A percentile compares a stretch with the other conserved stretches of the same genome.
Evolutionary conservation across 2,329 filamentous ascomycete genomes (phyloP).

Genomic region (Calcarisporium arbuscula): DNA sequence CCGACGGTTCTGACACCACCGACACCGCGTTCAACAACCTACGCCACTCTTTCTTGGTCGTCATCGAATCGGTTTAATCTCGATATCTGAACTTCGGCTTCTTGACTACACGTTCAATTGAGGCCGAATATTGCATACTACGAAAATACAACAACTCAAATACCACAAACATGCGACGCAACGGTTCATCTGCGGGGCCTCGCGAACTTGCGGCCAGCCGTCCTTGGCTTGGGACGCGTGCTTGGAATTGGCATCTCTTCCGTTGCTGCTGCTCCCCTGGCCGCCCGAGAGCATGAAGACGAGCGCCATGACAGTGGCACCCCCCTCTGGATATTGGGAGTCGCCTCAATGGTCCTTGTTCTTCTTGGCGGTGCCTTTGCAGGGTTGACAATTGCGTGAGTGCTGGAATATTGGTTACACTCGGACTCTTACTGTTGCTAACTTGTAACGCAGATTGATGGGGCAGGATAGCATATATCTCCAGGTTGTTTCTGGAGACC

Average conservation of each 20-base stretch:
- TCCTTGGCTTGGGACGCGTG: slow-evolving; percentile 46
- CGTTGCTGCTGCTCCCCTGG: slow-evolving; percentile 41
- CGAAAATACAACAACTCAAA: too few species aligned
- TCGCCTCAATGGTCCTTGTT: slow-evolving; percentile 73
- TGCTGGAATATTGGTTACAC: slow-evolving; percentile 15
- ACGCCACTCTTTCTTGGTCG: too few species aligned
- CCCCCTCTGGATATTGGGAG: slow-evolving; percentile 73
- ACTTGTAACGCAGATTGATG: slow-evolving; percentile 40
- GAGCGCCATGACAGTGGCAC: slow-evolving; percentile 49
- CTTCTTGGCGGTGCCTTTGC: slow-evolving; percentile 89
- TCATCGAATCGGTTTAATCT: too few species aligned
- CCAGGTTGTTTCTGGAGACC: slow-evolving; percentile 84
- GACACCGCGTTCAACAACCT: too few species aligned
- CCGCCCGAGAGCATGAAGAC: slow-evolving; percentile 29
- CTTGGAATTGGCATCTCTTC: slow-evolving; percentile 43
- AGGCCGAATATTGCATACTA: too few species aligned
- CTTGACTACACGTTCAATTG: too few species aligned
- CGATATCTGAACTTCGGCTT: too few species aligned
- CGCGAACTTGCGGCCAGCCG: slow-evolving; percentile 37
- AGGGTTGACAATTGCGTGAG: slow-evolving; percentile 80
- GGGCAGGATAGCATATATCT: slow-evolving; percentile 91
- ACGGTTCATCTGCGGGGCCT: slow-evolving; percentile 24
- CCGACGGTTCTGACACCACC: too few species aligned
- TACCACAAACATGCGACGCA: slow-evolving; percentile 20
- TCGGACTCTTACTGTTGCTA: slow-evolving; percentile 4